Evolutionary conservation across 2,329 filamentous ascomycete species (phyloP).

Genomic region (Metarhizium guizhouense): DNA sequence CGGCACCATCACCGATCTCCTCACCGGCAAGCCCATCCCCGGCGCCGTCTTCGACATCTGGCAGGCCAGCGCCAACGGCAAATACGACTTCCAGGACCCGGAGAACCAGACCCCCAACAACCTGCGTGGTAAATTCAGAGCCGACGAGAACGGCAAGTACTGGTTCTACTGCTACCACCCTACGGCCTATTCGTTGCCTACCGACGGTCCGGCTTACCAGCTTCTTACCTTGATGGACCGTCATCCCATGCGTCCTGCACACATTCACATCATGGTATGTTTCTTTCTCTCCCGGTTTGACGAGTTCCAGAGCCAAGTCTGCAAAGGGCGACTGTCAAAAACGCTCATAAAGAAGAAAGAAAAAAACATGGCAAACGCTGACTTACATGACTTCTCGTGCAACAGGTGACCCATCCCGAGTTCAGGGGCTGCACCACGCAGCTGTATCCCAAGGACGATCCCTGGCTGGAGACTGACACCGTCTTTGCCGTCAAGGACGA

Average conservation of each 20-base stretch:
- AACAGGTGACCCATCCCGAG: slow-evolving; percentile 44
- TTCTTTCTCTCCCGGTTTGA: not conserved
- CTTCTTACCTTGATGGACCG: slow-evolving; percentile 37
- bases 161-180: slow-evolving; percentile 69
- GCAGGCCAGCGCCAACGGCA: slow-evolving; percentile 67
- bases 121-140: slow-evolving; percentile 66
- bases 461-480: slow-evolving; percentile 44
- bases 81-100: slow-evolving; percentile 69
- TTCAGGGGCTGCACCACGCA: slow-evolving; percentile 68
- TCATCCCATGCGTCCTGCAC: slow-evolving; percentile 39
- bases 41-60: slow-evolving; percentile 68
- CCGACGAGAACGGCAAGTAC: slow-evolving; percentile 61
- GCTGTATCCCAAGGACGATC: slow-evolving; percentile 62
- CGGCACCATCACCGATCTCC: slow-evolving; percentile 55
- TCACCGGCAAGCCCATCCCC: slow-evolving; percentile 57
- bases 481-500: slow-evolving; percentile 47
- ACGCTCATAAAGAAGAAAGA: not conserved
- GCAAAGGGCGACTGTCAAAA: not conserved
- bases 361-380: not conserved
- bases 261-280: slow-evolving; percentile 41
- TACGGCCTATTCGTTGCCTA: slow-evolving; percentile 63
- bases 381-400: not conserved
- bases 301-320: no score
- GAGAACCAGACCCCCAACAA: slow-evolving; percentile 65
- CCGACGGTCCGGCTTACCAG: slow-evolving; percentile 41